Base-by-base conservation (phyloP, 306 rosid genomes). In the Begonia loranthoides region DNA sequence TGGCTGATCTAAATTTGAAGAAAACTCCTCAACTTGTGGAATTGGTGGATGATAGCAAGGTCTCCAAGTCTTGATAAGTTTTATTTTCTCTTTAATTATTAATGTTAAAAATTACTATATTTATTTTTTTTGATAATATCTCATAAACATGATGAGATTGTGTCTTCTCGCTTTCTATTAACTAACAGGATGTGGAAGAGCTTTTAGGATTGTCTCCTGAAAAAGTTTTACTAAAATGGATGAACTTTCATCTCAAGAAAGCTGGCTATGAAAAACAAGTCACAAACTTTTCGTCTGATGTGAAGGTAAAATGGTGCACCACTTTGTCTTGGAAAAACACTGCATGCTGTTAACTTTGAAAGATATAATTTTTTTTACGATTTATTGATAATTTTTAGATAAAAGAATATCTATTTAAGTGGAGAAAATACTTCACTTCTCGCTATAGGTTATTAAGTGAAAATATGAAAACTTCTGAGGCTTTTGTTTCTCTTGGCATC, bases 11-110 rank as follows among this genome's bases (percentile, higher is more conserved):
- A 61, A 79, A 83, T 83, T 84, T 92, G 78, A 92, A 87, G 88
- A 83, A 86, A 67, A 92, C 99, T 73, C 99, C 99, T 61, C 93
- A 92, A 62, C 99, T 92, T 55, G 77, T 92, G 72, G 99, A 87
- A 77, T 59, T 92, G 70, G 88, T 92, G 70, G 96, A 83, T 72
- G 99, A 92, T 59, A 87, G 87, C 80, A 60, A 76, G 87, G 99
- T 92, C 41, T 63, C 52, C 51, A 50, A 51, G 15, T 64, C 69
- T 51, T 19, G 4, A 24, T 43, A 21, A 11, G 15, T 11, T 63
- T 60, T 50, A 55, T 28, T 38, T 51, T 33, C 38, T 59, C 50
- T 56, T 55, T 52, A 41, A 33, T 62, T 41, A 38, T 13, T 13
- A 45, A 56, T 52, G 56, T 1, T 13, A 2, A 10, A 28, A 28